Evolutionary conservation across 2,329 filamentous ascomycete species (phyloP).

Genomic region (Onygena corvina): DNA sequence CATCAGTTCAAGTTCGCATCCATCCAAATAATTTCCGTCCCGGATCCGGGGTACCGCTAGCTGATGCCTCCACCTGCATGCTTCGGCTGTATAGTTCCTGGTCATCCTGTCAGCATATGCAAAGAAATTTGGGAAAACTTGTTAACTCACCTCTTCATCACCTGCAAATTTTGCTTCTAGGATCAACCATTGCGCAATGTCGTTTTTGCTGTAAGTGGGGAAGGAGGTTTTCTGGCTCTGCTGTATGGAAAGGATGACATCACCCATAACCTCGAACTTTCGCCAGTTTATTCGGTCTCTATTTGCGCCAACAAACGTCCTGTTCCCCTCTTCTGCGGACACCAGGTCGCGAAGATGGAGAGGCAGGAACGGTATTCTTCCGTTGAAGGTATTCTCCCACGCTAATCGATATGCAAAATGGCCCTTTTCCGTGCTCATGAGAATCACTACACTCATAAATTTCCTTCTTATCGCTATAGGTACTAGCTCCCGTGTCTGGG

Average conservation of each 20-base stretch:
- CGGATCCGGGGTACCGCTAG: constrained; percentile 24
- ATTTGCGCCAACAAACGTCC: constrained; percentile 66
- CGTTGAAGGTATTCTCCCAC: constrained; percentile 86
- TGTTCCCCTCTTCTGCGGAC: constrained; percentile 82
- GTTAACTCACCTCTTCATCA: constrained; percentile 67
- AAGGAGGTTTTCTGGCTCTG: constrained; percentile 81
- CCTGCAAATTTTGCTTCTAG: constrained; percentile 69
- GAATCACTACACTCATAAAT: constrained; percentile 74
- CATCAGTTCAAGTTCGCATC: constrained; percentile 26
- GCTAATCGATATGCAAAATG: constrained; percentile 93
- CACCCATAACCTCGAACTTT: constrained; percentile 93
- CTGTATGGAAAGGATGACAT: constrained; percentile 82
- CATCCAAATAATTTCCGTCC: constrained; percentile 35
- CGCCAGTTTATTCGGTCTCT: constrained; percentile 84
- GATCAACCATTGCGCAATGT: constrained; percentile 60
- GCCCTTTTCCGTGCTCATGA: constrained; percentile 88
- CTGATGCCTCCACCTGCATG: constrained; percentile 41
- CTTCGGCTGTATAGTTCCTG: constrained; percentile 51
- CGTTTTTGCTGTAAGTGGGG: constrained; percentile 44
- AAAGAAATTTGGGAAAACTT: background rate
- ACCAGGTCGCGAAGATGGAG: constrained; percentile 81
- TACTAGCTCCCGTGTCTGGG: constrained; percentile 66
- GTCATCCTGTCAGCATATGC: background rate
- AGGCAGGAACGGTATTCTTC: constrained; percentile 87
- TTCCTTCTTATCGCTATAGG: constrained; percentile 61